Evolutionary conservation across 192 early-diverging fungal species (phyloP), one percentile per base, ranked within the genome.

Genomic region (Coemansia sp.): DNA sequence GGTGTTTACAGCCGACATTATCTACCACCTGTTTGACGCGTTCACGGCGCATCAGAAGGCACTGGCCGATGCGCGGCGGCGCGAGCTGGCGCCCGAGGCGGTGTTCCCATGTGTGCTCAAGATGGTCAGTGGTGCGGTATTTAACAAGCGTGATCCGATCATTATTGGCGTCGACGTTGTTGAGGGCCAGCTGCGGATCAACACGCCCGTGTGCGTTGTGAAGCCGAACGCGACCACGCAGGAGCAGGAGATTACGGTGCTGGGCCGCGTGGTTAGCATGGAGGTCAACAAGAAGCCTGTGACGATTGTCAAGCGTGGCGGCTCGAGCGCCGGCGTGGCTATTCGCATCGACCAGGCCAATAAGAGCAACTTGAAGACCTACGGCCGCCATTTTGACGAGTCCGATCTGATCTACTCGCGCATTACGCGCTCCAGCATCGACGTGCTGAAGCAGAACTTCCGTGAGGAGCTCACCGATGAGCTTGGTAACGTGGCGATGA

Each of bases 21-120:
- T 99, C 95, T 99, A 99, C 80, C 95, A 97, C 65, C 83, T 99
- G 88, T 98, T 97, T 69, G 97, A 99, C 71, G 72, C 85, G 52
- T 99, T 91, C 63, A 92, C 86, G 4, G 88, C 85, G 25, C 95
- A 99, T 70, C 81, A 80, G 71, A 78, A 84, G 52, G 81, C 84
- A 46, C 68, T 99, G 21, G 72, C 84, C 10, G 95, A 97, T 73
- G 85, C 91, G 81, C 91, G 88, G 80, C 89, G 88, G 46, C 87
- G 86, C 71, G 97, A 97, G 54, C 87, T 85, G 44, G 90, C 91
- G 4, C 89, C 93, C 18, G 80, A 85, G 25, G 97, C 95, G 16
- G 85, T 99, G n/a, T 99, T 96, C 88, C 97, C 97, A n/a, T 94
- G 92, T 74, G 69, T 92, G 24, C 64, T 98, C 43, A 83, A 85